phyloP scores from a whole-genome alignment of 371 early-diverging fungal genomes.

The Dichotomocladium elegans region DNA sequence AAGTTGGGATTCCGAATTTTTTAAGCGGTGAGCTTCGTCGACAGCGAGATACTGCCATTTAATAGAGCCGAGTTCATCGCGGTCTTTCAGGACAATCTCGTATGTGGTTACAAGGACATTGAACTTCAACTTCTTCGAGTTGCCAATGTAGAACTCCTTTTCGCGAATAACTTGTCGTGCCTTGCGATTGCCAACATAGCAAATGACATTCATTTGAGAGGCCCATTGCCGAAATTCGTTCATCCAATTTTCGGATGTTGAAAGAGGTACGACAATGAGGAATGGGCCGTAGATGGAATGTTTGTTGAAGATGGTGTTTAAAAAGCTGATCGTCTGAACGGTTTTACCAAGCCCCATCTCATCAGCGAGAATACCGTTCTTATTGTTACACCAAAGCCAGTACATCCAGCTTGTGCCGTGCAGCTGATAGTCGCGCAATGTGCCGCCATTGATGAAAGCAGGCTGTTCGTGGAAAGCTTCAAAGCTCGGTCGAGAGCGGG shows the following conservation, averaged over 20 bases:
- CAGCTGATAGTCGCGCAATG: constrained; percentile 96
- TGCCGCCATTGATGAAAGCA: constrained; percentile 80
- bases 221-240: constrained; percentile 94
- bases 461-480: constrained; percentile 78
- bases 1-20: constrained; percentile 85
- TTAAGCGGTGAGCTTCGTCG: constrained; percentile 91
- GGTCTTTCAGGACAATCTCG: constrained; percentile 92
- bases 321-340: constrained; percentile 96
- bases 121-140: constrained; percentile 68
- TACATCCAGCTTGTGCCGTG: constrained; percentile 99
- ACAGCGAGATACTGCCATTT: constrained; percentile 87
- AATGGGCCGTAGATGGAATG: constrained; percentile 89
- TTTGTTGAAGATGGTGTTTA: constrained; percentile 89
- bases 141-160: constrained; percentile 78
- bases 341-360: constrained; percentile 99
- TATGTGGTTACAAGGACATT: constrained; percentile 94
- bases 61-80: constrained; percentile 66
- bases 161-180: constrained; percentile 85
- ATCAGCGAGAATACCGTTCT: constrained; percentile 94
- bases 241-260: constrained; percentile 93
- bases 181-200: constrained; percentile 85
- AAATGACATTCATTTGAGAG: constrained; percentile 87
- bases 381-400: constrained; percentile 93
- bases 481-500: constrained; percentile 69
- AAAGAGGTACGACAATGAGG: constrained; percentile 94